A percentile compares a stretch with the other conserved stretches of the same genome.
phyloP scores from a whole-genome alignment of 2,329 filamentous ascomycete species.

The Penicillium sclerotigenum region DNA sequence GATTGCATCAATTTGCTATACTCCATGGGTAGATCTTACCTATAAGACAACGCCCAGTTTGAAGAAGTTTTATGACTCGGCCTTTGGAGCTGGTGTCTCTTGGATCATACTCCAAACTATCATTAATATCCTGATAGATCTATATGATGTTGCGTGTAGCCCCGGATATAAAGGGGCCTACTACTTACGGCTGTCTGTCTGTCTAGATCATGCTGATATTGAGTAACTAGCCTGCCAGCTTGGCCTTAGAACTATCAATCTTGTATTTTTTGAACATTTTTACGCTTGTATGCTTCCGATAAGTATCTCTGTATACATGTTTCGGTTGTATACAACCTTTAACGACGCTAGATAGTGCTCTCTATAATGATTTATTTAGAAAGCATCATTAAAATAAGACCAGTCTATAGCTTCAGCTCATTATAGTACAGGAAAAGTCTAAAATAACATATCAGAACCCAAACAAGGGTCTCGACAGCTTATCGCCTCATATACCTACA shows the following conservation, averaged over 20 bases:
- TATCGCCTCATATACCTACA: neutral
- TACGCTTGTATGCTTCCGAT: neutral
- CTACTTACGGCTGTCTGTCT: neutral
- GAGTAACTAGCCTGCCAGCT: neutral
- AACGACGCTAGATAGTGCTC: neutral
- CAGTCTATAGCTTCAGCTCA: fast-evolving
- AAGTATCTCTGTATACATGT: neutral
- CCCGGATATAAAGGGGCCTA: neutral
- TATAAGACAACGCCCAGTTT: neutral
- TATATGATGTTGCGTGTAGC: neutral
- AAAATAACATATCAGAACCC: neutral
- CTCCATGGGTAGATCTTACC: neutral
- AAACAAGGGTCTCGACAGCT: neutral
- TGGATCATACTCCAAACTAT: neutral
- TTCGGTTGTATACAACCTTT: neutral
- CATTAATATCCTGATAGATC: too few species aligned
- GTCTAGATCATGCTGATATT: neutral
- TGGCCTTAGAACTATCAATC: too few species aligned
- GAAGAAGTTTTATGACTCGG: neutral
- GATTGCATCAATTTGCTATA: neutral
- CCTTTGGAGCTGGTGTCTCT: neutral
- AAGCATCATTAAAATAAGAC: neutral
- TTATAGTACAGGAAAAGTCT: neutral
- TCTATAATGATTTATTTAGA: neutral
- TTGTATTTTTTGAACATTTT: neutral